These are phyloP conservation scores for Pseudocercospora vitis DNA, from an alignment of 2,329 filamentous ascomycete genomes.

Conservation along the genomic window DNA sequence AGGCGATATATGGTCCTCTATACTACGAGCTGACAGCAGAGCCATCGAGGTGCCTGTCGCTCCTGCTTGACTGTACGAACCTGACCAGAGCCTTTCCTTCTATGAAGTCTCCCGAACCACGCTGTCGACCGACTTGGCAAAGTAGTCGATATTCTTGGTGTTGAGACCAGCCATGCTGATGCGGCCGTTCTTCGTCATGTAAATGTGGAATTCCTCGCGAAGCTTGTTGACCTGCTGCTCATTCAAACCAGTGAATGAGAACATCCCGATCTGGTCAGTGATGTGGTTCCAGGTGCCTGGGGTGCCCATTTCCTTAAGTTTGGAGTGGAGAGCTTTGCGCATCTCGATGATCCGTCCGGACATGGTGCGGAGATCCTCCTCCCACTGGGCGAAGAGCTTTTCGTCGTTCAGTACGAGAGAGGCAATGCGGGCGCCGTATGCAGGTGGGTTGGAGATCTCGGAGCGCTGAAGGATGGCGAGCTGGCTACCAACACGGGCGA, in stretches of 20 bases:
- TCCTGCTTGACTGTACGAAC: no score
- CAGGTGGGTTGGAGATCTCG: constrained; percentile 95
- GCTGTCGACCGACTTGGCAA: constrained; percentile 84
- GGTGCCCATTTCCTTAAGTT: constrained; percentile 81
- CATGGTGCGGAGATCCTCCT: constrained; percentile 89
- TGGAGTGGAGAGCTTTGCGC: constrained; percentile 73
- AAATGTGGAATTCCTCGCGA: constrained; percentile 70
- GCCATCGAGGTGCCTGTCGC: no score
- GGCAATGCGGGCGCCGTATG: constrained; percentile 90
- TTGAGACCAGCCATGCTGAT: constrained; percentile 99
- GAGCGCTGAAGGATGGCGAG: constrained; percentile 92
- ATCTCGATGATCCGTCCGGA: constrained; percentile 91
- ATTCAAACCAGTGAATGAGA: constrained; percentile 82
- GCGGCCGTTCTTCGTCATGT: constrained; percentile 96
- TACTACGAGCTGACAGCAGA: no score
- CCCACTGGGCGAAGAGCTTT: constrained; percentile 83
- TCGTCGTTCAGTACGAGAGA: constrained; percentile 80
- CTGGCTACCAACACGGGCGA: constrained; percentile 73
- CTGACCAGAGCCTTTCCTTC: constrained; percentile 2
- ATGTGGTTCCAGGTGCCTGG: constrained; percentile 96
- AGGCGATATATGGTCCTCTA: no score
- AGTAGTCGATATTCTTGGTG: constrained; percentile 86
- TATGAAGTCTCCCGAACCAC: constrained; percentile 63
- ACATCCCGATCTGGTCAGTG: constrained; percentile 99
- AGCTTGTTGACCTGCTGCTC: constrained; percentile 73